Percentiles rank a stretch among this genome's conserved stretches.
These are phyloP conservation scores for Acidiella bohemica DNA, from an alignment of 495 filamentous ascomycete genomes.

Conservation along the genomic window DNA sequence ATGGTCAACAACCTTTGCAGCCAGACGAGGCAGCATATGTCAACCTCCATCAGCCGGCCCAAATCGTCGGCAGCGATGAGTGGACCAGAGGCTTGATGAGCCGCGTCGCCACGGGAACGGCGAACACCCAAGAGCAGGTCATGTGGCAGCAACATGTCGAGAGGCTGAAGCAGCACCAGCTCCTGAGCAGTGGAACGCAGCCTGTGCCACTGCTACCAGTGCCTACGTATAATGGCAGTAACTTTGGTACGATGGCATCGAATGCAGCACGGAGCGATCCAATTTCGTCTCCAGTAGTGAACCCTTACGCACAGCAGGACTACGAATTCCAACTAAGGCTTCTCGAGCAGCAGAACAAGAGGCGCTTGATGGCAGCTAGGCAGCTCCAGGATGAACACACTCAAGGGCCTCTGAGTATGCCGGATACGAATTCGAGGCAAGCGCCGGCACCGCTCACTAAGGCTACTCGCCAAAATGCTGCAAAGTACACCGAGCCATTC, in stretches of 20 bases:
- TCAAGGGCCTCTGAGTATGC: neutral
- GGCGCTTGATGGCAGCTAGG: neutral
- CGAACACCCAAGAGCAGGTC: slow-evolving; percentile 1
- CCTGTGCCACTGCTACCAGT: neutral
- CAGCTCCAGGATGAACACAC: neutral
- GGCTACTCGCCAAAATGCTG: slow-evolving; percentile 6
- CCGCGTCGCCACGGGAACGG: slow-evolving; percentile 7
- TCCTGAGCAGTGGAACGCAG: neutral
- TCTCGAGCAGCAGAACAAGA: slow-evolving; percentile 76
- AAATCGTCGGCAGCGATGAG: slow-evolving; percentile 4
- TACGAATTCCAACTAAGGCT: slow-evolving; percentile 99
- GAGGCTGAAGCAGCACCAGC: neutral
- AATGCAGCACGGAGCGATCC: neutral
- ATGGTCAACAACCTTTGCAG: neutral
- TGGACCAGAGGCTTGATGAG: slow-evolving; percentile 10
- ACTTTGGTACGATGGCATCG: neutral
- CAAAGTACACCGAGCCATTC: slow-evolving; percentile 57
- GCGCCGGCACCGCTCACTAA: neutral
- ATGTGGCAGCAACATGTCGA: slow-evolving; percentile 1
- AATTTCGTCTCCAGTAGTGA: neutral
- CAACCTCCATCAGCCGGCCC: slow-evolving; percentile 3
- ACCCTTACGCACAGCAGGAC: slow-evolving; percentile 42
- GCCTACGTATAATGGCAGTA: neutral
- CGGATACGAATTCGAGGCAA: too few species aligned
- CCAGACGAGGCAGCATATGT: neutral